Conservation (phyloP, 257 asterid genomes). For the Paraleonurus japonicus region DNA sequence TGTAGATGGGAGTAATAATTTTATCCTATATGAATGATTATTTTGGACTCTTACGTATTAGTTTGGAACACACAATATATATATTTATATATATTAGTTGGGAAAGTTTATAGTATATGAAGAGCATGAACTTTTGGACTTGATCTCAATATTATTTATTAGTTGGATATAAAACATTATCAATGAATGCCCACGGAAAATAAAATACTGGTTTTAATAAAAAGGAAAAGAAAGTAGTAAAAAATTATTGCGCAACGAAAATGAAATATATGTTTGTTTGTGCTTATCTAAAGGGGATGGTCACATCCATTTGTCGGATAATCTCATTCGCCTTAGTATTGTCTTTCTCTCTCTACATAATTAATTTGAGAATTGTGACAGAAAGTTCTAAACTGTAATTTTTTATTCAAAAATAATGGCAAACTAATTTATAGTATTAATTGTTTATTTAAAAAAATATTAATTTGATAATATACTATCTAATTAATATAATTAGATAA, state of each 20-base stretch:
- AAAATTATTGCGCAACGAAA: conserved; percentile 5
- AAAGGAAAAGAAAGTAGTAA: too few relatives aligned
- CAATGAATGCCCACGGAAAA: background rate
- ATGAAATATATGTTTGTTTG: conserved; percentile 27
- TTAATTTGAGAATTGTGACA: background rate
- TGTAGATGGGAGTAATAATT: conserved; percentile 16
- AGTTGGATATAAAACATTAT: conserved; percentile 5
- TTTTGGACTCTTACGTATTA: conserved; percentile 2
- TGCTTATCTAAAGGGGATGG: conserved; percentile 25
- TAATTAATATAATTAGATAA: too few relatives aligned
- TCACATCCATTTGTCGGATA: conserved; percentile 37
- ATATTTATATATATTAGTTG: background rate
- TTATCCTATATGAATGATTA: background rate
- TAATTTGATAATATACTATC: too few relatives aligned
- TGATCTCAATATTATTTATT: conserved; percentile 7
- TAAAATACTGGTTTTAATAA: background rate
- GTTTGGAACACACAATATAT: background rate
- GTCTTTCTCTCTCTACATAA: conserved; percentile 18
- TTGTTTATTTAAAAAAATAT: too few relatives aligned
- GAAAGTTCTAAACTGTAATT: too few relatives aligned
- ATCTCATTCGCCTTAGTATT: conserved; percentile 11
- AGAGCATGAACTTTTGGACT: background rate
- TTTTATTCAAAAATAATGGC: too few relatives aligned
- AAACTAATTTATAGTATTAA: too few relatives aligned
- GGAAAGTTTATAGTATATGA: conserved; percentile 3